Conservation (phyloP, 345 rosid species). For the Euphorbia tirucalli region DNA sequence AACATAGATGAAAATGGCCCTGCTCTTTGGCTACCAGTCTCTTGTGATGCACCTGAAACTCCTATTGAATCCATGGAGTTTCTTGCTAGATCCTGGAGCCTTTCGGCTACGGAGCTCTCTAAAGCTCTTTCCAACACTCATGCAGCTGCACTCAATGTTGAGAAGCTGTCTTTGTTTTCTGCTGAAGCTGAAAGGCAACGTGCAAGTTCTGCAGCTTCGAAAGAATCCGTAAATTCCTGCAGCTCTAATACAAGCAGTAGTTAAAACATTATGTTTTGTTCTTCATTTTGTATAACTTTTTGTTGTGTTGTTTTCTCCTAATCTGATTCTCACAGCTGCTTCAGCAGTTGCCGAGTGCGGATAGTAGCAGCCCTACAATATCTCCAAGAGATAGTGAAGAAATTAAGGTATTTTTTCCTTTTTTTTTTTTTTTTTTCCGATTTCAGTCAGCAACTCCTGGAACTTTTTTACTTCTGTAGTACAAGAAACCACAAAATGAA, state of each 20-base stretch:
- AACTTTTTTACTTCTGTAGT: not conserved
- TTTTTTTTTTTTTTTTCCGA: not conserved
- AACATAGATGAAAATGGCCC: conserved; percentile 74
- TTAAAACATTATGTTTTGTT: not conserved
- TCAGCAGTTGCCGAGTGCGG: conserved; percentile 36
- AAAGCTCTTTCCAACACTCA: conserved; percentile 55
- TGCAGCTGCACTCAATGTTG: conserved; percentile 24
- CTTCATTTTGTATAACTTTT: not conserved
- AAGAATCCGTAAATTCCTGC: conserved; percentile 40
- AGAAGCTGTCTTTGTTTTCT: conserved; percentile 34
- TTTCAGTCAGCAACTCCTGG: not conserved
- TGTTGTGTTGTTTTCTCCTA: not conserved
- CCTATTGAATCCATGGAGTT: conserved; percentile 95
- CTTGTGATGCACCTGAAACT: conserved; percentile 67
- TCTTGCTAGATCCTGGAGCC: conserved; percentile 94
- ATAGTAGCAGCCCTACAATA: conserved; percentile 41
- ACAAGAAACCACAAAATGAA: not conserved
- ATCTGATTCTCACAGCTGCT: conserved; percentile 28
- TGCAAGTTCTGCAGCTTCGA: conserved; percentile 36
- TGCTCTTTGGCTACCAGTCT: conserved; percentile 35
- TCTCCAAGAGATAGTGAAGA: conserved; percentile 83
- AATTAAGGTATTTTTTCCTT: conserved; percentile 52
- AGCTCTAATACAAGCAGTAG: not conserved
- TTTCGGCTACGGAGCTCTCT: conserved; percentile 82
- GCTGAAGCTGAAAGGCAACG: conserved; percentile 38